Percentiles rank a stretch among this genome's conserved stretches.
Conservation (phyloP, 768 basidiomycete species). For the Inosperma sp. region DNA sequence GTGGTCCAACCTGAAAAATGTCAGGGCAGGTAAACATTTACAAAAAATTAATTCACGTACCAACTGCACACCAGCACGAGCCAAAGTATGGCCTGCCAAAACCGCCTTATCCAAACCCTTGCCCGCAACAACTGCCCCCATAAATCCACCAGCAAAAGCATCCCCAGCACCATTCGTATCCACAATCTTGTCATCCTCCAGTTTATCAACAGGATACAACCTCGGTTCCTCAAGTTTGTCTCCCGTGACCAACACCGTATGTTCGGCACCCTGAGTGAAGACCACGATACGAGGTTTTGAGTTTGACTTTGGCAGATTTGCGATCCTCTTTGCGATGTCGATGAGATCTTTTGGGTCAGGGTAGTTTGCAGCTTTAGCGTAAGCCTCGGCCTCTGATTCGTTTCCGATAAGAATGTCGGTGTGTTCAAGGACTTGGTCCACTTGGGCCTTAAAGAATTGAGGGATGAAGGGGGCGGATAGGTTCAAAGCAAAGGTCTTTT, state of each 20-base stretch:
- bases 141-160: conserved; percentile 94
- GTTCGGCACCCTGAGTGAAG: conserved; percentile 84
- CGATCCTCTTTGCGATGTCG: conserved; percentile 70
- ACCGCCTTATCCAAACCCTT: conserved; percentile 75
- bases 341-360: conserved; percentile 61
- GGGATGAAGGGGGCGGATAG: conserved; percentile 97
- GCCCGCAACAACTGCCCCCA: conserved; percentile 78
- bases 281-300: conserved; percentile 76
- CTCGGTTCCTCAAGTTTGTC: conserved; percentile 51
- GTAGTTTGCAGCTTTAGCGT: conserved; percentile 69
- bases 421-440: conserved; percentile 78
- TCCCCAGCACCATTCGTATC: conserved; percentile 99
- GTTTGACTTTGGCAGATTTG: conserved; percentile 71
- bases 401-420: conserved; percentile 94
- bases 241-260: conserved; percentile 72
- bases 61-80: conserved; percentile 78
- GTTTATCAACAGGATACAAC: conserved; percentile 51
- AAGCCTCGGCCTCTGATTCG: conserved; percentile 89
- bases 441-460: conserved; percentile 82
- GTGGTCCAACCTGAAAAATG: conserved; percentile 41
- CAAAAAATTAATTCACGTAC: conserved; percentile 34
- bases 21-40: conserved; percentile 1
- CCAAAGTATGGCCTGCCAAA: conserved; percentile 82
- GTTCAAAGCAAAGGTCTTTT: conserved; percentile 83
- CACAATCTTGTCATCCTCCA: conserved; percentile 66